A percentile compares a stretch with the other conserved stretches of the same genome.
phyloP scores from a whole-genome alignment of 176 grass and related monocot species.

The Aegilops sharonensis region DNA sequence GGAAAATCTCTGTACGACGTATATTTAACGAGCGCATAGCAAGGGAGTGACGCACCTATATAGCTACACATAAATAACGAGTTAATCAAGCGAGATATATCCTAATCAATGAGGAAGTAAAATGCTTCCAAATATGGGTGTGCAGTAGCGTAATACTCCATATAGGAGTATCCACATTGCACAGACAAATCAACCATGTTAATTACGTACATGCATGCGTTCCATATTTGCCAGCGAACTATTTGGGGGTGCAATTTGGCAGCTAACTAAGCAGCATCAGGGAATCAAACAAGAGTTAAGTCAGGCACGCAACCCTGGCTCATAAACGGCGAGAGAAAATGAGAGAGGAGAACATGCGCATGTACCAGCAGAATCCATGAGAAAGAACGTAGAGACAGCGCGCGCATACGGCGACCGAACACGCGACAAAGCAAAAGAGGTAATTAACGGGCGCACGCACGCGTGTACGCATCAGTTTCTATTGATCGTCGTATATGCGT shows the following conservation, averaged over 20 bases:
- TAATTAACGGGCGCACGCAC: not conserved
- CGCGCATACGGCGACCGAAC: not conserved
- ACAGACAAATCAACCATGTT: not conserved
- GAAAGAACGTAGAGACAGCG: not conserved
- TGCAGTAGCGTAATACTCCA: not conserved
- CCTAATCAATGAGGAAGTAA: not conserved
- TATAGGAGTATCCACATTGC: not conserved
- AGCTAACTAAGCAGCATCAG: not conserved
- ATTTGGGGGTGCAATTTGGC: not conserved
- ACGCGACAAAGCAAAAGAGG: not conserved
- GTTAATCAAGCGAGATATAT: not conserved
- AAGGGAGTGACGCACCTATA: slow-evolving; percentile 48
- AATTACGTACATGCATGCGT: not conserved
- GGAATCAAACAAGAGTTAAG: not conserved
- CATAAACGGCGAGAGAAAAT: not conserved
- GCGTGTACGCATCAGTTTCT: not conserved
- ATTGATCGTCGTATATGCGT: not conserved
- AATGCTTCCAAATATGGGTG: not conserved
- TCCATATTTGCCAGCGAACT: not conserved
- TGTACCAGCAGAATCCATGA: not conserved
- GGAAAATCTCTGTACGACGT: not conserved
- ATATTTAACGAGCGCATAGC: slow-evolving; percentile 39
- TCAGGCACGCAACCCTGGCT: not conserved
- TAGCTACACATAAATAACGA: not conserved
- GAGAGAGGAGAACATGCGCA: not conserved